phyloP scores from a whole-genome alignment of 257 asterid species.

The Prunella vulgaris region DNA sequence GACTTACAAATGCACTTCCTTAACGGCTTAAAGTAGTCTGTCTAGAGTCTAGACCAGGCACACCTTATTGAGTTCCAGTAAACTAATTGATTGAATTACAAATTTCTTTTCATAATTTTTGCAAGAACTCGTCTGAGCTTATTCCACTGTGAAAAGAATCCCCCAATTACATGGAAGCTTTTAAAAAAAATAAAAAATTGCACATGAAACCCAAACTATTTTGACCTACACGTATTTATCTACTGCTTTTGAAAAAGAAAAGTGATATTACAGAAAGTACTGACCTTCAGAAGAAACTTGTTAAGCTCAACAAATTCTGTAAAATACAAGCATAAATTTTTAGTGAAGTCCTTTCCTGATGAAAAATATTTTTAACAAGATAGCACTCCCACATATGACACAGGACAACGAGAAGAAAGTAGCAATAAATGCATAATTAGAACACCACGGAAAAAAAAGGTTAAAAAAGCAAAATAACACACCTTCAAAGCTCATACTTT shows the following conservation, averaged over 20 bases:
- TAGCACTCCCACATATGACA: neutral
- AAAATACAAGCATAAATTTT: slow-evolving; percentile 4
- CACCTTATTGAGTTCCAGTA: neutral
- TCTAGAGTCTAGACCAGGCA: neutral
- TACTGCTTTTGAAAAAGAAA: neutral
- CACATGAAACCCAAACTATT: neutral
- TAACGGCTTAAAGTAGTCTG: neutral
- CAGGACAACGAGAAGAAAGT: neutral
- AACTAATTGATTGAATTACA: neutral
- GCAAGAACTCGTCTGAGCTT: neutral
- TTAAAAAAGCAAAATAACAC: neutral
- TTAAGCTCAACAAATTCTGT: slow-evolving; percentile 72
- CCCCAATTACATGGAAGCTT: neutral
- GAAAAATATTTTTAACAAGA: neutral
- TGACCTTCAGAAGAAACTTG: slow-evolving; percentile 78
- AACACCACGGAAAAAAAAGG: neutral
- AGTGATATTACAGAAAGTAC: slow-evolving; percentile 23
- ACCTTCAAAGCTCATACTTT: slow-evolving; percentile 86
- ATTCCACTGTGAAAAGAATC: neutral
- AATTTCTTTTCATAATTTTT: neutral
- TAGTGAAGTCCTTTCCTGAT: neutral
- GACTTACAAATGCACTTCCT: neutral
- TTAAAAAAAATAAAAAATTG: neutral
- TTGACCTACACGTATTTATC: neutral
- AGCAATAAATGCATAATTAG: neutral